phyloP scores from a whole-genome alignment of 192 early-diverging fungal genomes.

The Coemansia sp. region DNA sequence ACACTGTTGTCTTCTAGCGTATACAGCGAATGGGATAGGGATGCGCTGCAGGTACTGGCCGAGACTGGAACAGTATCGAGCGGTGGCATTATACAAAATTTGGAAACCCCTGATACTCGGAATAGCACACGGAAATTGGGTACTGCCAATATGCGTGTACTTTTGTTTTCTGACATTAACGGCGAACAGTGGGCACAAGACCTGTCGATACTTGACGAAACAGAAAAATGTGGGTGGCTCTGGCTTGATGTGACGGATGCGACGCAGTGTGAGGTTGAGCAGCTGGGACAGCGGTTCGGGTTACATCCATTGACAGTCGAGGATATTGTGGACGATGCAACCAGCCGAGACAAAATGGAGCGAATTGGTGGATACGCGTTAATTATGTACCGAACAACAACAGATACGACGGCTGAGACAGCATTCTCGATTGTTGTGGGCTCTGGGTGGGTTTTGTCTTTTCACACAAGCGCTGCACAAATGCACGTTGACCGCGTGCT shows the following conservation, averaged over 20 bases:
- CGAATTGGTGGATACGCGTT: slow-evolving; percentile 1
- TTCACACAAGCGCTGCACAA: background rate
- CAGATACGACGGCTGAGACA: background rate
- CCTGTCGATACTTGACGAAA: background rate
- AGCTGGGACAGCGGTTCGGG: slow-evolving; percentile 61
- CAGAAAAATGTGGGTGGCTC: slow-evolving; percentile 14
- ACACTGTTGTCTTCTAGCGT: background rate
- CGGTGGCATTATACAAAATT: background rate
- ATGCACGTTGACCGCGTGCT: slow-evolving; percentile 1
- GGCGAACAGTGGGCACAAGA: background rate
- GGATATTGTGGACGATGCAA: slow-evolving; percentile 74
- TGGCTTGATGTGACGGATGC: slow-evolving; percentile 68
- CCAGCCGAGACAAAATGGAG: slow-evolving; percentile 20
- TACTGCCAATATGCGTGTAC: background rate
- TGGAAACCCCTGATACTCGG: background rate
- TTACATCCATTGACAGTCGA: slow-evolving; percentile 90
- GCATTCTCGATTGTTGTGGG: slow-evolving; percentile 15
- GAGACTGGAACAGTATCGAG: slow-evolving; percentile 7
- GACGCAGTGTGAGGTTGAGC: slow-evolving; percentile 62
- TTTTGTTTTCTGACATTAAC: background rate
- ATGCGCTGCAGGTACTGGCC: slow-evolving; percentile 13
- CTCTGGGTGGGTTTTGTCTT: slow-evolving; percentile 4
- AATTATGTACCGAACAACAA: slow-evolving; percentile 17
- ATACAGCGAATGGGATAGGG: slow-evolving; percentile 12
- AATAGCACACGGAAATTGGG: background rate